Evolutionary conservation across 2,329 filamentous ascomycete genomes (phyloP).

Genomic region (Thelonectria rubi): DNA sequence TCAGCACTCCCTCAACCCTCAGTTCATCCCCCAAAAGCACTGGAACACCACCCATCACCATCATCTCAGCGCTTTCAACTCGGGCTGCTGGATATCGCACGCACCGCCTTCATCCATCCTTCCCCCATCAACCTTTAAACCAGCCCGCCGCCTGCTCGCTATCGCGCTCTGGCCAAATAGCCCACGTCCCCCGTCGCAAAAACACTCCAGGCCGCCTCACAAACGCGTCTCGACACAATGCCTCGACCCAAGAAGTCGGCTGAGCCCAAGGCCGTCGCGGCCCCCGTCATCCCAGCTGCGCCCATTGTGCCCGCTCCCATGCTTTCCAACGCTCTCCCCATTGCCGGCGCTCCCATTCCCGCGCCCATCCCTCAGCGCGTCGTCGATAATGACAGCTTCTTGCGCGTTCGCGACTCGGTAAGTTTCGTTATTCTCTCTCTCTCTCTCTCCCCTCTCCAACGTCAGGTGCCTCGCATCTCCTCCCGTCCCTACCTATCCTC

Average conservation of each 20-base stretch:
- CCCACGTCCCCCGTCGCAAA: conserved; percentile 2
- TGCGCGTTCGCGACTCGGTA: conserved; percentile 84
- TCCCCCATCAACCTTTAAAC: conserved; percentile 6
- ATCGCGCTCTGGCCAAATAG: conserved; percentile 10
- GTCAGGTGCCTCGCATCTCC: too few species aligned
- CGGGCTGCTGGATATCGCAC: not conserved
- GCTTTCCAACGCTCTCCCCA: conserved; percentile 48
- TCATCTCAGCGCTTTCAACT: conserved; percentile 26
- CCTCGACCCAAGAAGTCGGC: conserved; percentile 58
- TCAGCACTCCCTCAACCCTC: conserved; percentile 43
- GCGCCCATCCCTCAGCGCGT: conserved; percentile 45
- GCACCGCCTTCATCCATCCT: conserved; percentile 8
- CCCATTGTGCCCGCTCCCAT: conserved; percentile 50
- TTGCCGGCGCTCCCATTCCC: conserved; percentile 31
- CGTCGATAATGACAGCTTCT: conserved; percentile 79
- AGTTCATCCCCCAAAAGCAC: conserved; percentile 41
- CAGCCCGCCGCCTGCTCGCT: conserved; percentile 3
- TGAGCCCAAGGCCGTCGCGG: conserved; percentile 48
- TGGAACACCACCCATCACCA: conserved; percentile 35
- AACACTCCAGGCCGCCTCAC: not conserved
- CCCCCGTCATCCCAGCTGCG: conserved; percentile 23
- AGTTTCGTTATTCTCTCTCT: too few species aligned
- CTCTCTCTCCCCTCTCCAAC: too few species aligned
- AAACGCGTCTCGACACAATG: conserved; percentile 45
- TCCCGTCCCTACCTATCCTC: too few species aligned